Conservation (phyloP, 2,329 filamentous ascomycete genomes). For the Furcasterigmium furcatum region DNA sequence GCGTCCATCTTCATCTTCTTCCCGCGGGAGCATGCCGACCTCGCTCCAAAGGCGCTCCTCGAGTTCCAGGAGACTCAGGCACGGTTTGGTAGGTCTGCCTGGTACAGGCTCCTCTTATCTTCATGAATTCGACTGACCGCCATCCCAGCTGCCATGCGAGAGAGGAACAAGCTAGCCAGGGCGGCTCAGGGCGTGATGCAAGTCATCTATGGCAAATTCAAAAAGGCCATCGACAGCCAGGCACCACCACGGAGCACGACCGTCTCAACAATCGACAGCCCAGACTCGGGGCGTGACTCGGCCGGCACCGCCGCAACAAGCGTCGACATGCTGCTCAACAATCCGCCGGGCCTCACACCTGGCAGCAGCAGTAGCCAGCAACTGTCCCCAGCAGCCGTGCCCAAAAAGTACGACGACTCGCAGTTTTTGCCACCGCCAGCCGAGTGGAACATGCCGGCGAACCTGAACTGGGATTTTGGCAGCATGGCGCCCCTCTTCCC, state of each 20-base stretch:
- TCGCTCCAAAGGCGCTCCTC: slow-evolving; percentile 43
- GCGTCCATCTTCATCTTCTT: slow-evolving; percentile 60
- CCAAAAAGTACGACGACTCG: neutral
- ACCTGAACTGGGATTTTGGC: slow-evolving; percentile 41
- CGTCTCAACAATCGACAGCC: slow-evolving; percentile 7
- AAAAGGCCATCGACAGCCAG: slow-evolving; percentile 39
- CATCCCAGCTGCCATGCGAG: slow-evolving; percentile 43
- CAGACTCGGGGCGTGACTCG: slow-evolving; percentile 10
- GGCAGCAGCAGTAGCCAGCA: slow-evolving; percentile 10
- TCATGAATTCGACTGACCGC: neutral
- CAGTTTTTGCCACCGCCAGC: neutral
- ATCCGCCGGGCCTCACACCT: slow-evolving; percentile 1
- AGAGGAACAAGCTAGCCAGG: slow-evolving; percentile 49
- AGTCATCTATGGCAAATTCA: slow-evolving; percentile 51
- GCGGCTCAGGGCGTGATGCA: slow-evolving; percentile 52
- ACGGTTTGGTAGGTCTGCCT: slow-evolving; percentile 33
- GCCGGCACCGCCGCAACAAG: slow-evolving; percentile 8
- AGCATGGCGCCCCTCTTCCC: slow-evolving; percentile 53
- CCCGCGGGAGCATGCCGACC: slow-evolving; percentile 49
- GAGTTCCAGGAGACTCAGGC: slow-evolving; percentile 59
- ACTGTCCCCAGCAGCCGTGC: neutral
- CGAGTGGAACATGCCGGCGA: neutral
- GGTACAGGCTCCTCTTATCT: neutral
- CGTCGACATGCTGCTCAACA: neutral
- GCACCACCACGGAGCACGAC: slow-evolving; percentile 10